Conservation (phyloP, 1,284 basidiomycete species). For the Ceratorhiza oryzae-sativae region DNA sequence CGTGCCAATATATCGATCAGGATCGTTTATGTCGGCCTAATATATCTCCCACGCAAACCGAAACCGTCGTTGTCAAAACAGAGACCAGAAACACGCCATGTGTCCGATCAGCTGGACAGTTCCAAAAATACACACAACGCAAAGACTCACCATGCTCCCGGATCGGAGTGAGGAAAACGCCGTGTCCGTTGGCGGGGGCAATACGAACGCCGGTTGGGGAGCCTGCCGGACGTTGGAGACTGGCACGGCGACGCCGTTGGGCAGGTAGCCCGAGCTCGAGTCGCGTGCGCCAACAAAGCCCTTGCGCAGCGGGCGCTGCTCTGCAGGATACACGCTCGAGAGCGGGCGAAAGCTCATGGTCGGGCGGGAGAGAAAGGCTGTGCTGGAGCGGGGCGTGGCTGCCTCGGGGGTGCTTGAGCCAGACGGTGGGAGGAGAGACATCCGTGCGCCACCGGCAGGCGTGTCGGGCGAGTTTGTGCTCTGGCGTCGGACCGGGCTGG, state of each 20-base stretch:
- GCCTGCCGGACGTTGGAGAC: neutral
- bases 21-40: neutral
- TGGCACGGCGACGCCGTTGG: neutral
- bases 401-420: neutral
- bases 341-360: conserved; percentile 5
- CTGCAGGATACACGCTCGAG: neutral
- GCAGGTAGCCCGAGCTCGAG: neutral
- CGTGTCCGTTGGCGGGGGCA: conserved; percentile 7
- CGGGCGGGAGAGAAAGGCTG: neutral
- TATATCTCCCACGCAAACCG: neutral
- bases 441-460: neutral
- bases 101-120: neutral
- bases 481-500: neutral
- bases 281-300: neutral
- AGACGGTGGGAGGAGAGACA: neutral
- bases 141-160: conserved; percentile 11
- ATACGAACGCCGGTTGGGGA: conserved; percentile 19
- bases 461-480: conserved; percentile 1
- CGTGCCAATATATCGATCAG: conserved; percentile 27
- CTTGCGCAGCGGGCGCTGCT: neutral
- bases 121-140: conserved; percentile 1
- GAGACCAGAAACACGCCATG: neutral
- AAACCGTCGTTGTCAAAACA: neutral
- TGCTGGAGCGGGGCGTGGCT: conserved; percentile 11
- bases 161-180: neutral